A percentile compares a stretch with the other conserved stretches of the same genome.
These are phyloP conservation scores for Pythium chondricola DNA, from an alignment of 352 stramenopile genomes.

Conservation along the genomic window DNA sequence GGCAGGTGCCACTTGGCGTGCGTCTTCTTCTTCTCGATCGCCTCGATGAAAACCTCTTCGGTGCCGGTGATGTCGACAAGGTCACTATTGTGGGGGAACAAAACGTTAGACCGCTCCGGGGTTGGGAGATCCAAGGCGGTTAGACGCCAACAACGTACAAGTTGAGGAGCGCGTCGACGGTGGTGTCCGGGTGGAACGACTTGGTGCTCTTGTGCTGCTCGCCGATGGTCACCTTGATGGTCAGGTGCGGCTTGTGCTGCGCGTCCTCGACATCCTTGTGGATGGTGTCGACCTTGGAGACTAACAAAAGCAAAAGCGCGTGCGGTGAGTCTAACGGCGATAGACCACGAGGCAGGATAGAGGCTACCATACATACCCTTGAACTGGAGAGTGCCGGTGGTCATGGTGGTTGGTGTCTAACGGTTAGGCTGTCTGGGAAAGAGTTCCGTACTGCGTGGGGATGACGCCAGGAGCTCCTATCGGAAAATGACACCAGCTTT, in stretches of 20 bases:
- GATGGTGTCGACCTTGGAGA: background rate
- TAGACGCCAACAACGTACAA: constrained; percentile 37
- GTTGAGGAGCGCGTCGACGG: constrained; percentile 34
- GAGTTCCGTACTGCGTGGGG: too few species aligned
- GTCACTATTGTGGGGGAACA: too few species aligned
- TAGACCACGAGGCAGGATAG: too few species aligned
- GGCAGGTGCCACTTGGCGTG: constrained; percentile 7
- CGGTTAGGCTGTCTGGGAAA: too few species aligned
- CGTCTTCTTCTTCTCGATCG: constrained; percentile 6
- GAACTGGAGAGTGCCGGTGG: constrained; percentile 11
- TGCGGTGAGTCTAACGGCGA: background rate
- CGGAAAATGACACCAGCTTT: constrained; percentile 12
- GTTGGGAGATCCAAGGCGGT: too few species aligned
- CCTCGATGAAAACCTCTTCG: constrained; percentile 35
- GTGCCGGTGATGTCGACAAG: constrained; percentile 23
- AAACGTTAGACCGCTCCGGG: too few species aligned
- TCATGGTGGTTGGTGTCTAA: constrained; percentile 10
- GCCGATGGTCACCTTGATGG: constrained; percentile 14
- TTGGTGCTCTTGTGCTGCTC: constrained; percentile 10
- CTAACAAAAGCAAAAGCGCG: too few species aligned
- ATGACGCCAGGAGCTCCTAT: too few species aligned
- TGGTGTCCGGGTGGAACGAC: constrained; percentile 3
- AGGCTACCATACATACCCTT: constrained; percentile 18
- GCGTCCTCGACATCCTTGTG: constrained; percentile 5
- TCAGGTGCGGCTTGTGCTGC: too few species aligned